Conservation (phyloP, 495 filamentous ascomycete species). For the Aspergillus ellipticus region DNA sequence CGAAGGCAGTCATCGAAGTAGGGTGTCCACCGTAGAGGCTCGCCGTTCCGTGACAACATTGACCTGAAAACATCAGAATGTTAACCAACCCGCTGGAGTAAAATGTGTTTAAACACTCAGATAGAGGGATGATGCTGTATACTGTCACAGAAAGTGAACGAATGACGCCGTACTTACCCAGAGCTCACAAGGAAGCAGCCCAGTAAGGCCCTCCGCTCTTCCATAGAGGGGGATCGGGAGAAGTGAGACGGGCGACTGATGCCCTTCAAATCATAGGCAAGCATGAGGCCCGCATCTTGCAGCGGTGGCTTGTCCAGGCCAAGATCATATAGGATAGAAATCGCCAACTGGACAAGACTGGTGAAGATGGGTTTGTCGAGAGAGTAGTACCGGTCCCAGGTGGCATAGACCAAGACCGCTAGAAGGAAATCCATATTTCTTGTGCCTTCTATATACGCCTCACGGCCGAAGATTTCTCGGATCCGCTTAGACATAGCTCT, state of each 20-base stretch:
- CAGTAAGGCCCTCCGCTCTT: not conserved
- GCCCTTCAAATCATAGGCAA: slow-evolving; percentile 1
- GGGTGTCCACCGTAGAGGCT: slow-evolving; percentile 1
- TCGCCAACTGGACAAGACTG: slow-evolving; percentile 1
- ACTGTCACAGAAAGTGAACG: too few relatives aligned
- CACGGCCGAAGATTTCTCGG: not conserved
- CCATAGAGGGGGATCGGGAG: not conserved
- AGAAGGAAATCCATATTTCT: slow-evolving; percentile 5
- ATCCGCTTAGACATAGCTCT: not conserved
- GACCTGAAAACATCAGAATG: not conserved
- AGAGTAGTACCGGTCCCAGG: not conserved
- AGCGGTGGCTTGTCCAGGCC: slow-evolving; percentile 5
- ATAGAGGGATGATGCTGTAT: not conserved
- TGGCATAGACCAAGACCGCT: slow-evolving; percentile 2
- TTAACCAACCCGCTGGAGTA: too few relatives aligned
- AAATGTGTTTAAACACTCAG: too few relatives aligned
- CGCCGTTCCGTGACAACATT: not conserved
- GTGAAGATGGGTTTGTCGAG: not conserved
- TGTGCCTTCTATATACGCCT: slow-evolving; percentile 3
- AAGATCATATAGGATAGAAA: slow-evolving; percentile 5
- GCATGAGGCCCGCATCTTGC: not conserved
- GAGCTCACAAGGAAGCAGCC: slow-evolving; percentile 6
- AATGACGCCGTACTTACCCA: not conserved
- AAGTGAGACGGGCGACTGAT: not conserved
- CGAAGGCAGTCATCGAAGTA: slow-evolving; percentile 4